Base-by-base conservation (phyloP, 148 eudicot species). In the Fagopyrum esculentum region DNA sequence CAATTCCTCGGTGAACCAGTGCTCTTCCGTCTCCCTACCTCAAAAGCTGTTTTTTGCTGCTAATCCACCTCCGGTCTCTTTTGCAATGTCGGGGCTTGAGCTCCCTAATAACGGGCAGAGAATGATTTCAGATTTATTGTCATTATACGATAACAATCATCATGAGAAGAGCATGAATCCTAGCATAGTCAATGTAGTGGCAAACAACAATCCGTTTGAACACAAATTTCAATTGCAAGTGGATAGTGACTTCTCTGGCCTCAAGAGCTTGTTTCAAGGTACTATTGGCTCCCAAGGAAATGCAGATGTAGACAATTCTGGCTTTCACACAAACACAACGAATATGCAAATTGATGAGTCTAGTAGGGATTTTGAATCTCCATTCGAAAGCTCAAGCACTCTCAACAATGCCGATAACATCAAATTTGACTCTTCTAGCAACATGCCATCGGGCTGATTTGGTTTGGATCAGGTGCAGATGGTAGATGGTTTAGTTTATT, bases 61-160 rank as follows among this genome's bases (percentile, higher is more conserved):
- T 69, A 73, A 49, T 45, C 82, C 75, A 72, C 35, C 78, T 49
- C 22, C 80, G 0, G 75, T 7, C 1, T 17, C 74, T 74, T 35
- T 19, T 74, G 75, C 68, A 80, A 72, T 60, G 79, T 75, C 29
- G n/a, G 79, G 79, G 12, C 78, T 85, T 26, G 86, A 79, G 35
- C 73, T 85, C 49, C 83, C 85, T 8, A 88, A 83, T 6, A 88
- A 81, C 52, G 87, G 84, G 46, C 83, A 85, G 49, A 87, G 73
- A 64, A 47, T 80, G 72, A 79, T 87, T 48, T 77, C 79, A 48
- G 82, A 80, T 44, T 86, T 87, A 56, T 72, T 87, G 80, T 72
- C 86, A 30, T 60, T 68, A 19, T 87, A 82, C 2, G 88, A 87
- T 45, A 52, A 15, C 51, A 22, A 15, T 48, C 77, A 45, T 50